phyloP scores from a whole-genome alignment of 129 eudicot genomes.

The Lactuca saligna region DNA sequence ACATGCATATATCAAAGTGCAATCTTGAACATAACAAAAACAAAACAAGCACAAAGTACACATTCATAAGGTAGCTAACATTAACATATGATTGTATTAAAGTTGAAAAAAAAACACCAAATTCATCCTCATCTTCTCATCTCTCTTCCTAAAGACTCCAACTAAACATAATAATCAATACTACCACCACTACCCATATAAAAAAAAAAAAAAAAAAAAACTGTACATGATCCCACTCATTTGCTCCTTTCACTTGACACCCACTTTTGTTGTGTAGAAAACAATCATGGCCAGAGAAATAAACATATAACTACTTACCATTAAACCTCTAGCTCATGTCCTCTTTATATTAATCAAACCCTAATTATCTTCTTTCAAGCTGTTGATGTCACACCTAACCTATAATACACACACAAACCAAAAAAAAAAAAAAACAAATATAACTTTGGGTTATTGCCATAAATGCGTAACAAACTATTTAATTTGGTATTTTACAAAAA shows the following conservation, averaged over 20 bases:
- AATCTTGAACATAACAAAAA: neutral
- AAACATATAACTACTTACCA: constrained; percentile 54
- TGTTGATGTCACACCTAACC: constrained; percentile 55
- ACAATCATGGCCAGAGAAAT: constrained; percentile 48
- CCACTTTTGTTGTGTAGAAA: constrained; percentile 20
- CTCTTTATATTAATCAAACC: neutral
- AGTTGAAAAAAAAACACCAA: constrained; percentile 15
- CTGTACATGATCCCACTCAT: constrained; percentile 16
- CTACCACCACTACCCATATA: neutral
- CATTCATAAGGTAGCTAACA: neutral
- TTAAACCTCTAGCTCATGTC: constrained; percentile 35
- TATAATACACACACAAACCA: constrained; percentile 23
- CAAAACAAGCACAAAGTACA: neutral
- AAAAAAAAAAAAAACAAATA: neutral
- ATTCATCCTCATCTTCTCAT: neutral
- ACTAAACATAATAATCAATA: neutral
- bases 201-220: constrained; percentile 12
- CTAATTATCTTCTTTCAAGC: constrained; percentile 41
- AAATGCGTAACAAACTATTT: too few species aligned
- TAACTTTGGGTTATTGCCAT: too few species aligned
- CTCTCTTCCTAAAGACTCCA: neutral
- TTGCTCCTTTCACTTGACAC: neutral
- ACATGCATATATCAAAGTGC: too few species aligned
- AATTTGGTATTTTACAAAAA: too few species aligned
- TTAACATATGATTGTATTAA: neutral